Base-by-base conservation (phyloP, 257 asterid species). In the Ajuga chamaepitys region DNA sequence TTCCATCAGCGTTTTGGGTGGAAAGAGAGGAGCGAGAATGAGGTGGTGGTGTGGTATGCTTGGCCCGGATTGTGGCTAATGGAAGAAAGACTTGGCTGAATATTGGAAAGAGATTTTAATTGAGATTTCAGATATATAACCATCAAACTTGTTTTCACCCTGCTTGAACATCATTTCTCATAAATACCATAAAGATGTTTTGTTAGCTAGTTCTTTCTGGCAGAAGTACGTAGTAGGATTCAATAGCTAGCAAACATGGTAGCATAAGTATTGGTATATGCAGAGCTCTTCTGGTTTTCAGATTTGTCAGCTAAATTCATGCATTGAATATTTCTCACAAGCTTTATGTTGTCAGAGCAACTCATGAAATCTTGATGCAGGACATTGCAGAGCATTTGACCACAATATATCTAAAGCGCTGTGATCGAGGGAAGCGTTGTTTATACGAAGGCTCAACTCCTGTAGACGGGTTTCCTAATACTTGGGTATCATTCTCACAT, bases 331-430 rank as follows among this genome's bases (percentile, higher is more conserved):
- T 68, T 40, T 32, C n/a, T 70, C 58, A 32, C 17, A 17, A 35
- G 45, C 17, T 25, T 67, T 12, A 2, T 22, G 16, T 58, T 54
- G 53, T 37, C 22, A 5, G 47, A 62, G 26, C 41, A 16, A 63
- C 35, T 67, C 11, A 34, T 66, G 22, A 64, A 60, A 58, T 35
- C 57, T 18, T 9, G 34, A 40, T 68, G 70, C 91, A 94, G 99
- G 99, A 94, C 68, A 83, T 94, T 78, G 97, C 96, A 10, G 99
- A 94, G 82, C 99, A 94, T 72, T 82, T 94, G 83, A 90, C 95
- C 66, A 86, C 96, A 61, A 80, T 90, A 57, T 68, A 86, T 82
- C 82, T 94, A 62, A 86, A 81, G 69, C 95, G 94, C 14, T 87
- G 97, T 73, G 96, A 87, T 52, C 82, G 98, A 46, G 97, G 98